Base-by-base conservation (phyloP, 768 basidiomycete genomes). In the Cystofilobasidium macerans region DNA sequence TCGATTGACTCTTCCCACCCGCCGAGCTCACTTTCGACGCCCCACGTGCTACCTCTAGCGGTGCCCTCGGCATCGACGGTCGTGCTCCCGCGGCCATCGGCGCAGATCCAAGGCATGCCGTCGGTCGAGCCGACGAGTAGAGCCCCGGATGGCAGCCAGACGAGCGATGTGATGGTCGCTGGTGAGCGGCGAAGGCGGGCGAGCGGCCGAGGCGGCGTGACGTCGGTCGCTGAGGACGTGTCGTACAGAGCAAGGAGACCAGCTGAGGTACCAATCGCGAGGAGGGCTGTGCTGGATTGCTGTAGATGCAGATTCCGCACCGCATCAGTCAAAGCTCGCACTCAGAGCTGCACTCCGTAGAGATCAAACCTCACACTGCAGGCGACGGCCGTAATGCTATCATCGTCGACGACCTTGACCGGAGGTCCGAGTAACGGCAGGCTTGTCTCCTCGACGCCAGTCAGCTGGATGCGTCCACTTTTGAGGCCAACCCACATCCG, bases 91-190 rank as follows among this genome's bases (percentile, higher is more conserved):
- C 42, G 30, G 11, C 36, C 60, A 1, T 45, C 32, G 2, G 30
- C 61, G 9, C 36, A 47, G 43, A 65, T 33, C 56, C 56, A 65
- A 24, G 64, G 64, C 64, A 65, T 58, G 22, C 64, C 64, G 45
- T 65, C 64, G 12, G 54, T 42, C 1, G 38, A n/a, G n/a, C 64
- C 64, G 28, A 65, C 56, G 45, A 65, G 18, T 32, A 65, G 45
- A 11, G 54, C 38, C 5, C 11, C 30, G 11, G 54, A 53, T 0
- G 56, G 57, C 36, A 57, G 42, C 35, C 48, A 65, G 14, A 42
- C 64, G 43, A 65, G 43, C 20, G 64, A 65, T n/a, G 20, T 48
- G 43, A 65, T 33, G 35, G 56, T 28, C 11, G 54, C 64, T 8
- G 56, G 32, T 9, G 64, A 47, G n/a, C 64, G 64, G 16, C 43